Evolutionary conservation across 805 yeast genomes (phyloP), one percentile per base, ranked within the genome.

Genomic region (Limtongia smithiae): DNA sequence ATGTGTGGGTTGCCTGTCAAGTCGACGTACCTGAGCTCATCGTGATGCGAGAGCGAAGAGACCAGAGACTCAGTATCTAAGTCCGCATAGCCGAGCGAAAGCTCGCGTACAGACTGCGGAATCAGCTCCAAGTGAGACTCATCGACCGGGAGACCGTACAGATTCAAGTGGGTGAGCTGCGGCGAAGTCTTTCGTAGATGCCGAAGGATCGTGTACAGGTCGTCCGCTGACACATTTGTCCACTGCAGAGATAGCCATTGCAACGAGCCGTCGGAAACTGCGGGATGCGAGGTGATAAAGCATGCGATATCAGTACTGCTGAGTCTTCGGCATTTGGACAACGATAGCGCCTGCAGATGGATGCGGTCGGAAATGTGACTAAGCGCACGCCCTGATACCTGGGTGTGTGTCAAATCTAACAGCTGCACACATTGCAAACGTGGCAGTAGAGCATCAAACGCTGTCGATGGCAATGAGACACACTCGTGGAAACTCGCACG

Each of bases 401-500:
- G 80, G 0, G 96, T 89, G 61, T 87, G 95, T 14, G 85, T 80
- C 42, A 90, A 71, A 64, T 89, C 97, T 27, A 89, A 69, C 54
- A 87, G 77, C 55, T 79, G 78, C 44, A 89, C 68, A 50, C 73
- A 70, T 22, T 72, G 68, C 39, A 83, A 68, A 42, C 74, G 76
- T 1, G 85, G 82, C 25, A 90, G 69, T 11, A 85, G 63, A 44
- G 73, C 75, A 22, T 71, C 71, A 48, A 85, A 77, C 0, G 75
- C 75, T n/a, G 71, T 72, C 4, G 78, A 66, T 3, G 86, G 75
- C 33, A 89, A 70, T 56, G 85, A 87, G 2, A 93, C 82, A 65
- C 97, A 90, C 62, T 88, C 96, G 67, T 89, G 95, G 62, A 90
- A 78, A 0, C 95, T 86, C 9, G 90, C 60, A 50, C 78, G 72